These are phyloP conservation scores for Trichosporon ovoides DNA, from an alignment of 1,284 basidiomycete genomes.

Conservation along the genomic window DNA sequence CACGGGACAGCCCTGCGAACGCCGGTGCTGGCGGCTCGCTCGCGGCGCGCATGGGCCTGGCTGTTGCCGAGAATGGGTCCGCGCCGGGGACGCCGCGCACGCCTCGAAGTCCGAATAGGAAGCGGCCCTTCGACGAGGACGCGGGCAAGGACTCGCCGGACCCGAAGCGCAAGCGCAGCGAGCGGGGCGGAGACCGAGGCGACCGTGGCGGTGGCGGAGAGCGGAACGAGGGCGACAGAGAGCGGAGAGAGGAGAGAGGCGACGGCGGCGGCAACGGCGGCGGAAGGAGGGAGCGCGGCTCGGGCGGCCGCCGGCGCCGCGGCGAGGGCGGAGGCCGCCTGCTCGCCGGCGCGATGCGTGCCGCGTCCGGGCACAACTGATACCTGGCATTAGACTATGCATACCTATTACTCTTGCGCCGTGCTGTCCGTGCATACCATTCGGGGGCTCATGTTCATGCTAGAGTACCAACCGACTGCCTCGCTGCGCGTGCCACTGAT, in stretches of 20 bases:
- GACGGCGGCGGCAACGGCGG: background rate
- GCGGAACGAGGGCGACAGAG: slow-evolving; percentile 1
- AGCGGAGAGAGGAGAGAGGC: background rate
- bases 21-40: background rate
- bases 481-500: too few relatives aligned
- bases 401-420: slow-evolving; percentile 5
- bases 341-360: background rate
- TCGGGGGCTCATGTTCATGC: too few relatives aligned
- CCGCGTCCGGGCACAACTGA: background rate
- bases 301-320: slow-evolving; percentile 1
- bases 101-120: background rate
- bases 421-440: background rate
- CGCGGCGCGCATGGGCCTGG: background rate
- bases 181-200: background rate
- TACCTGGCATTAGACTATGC: slow-evolving; percentile 6
- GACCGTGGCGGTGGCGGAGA: background rate
- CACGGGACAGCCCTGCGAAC: background rate
- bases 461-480: too few relatives aligned
- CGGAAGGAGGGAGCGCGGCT: background rate
- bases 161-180: background rate
- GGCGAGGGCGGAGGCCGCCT: background rate
- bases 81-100: background rate
- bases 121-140: background rate
- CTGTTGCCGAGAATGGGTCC: background rate
- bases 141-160: background rate